Percentiles rank a stretch among this genome's conserved stretches.
phyloP scores from a whole-genome alignment of 768 basidiomycete genomes.

The Russula lepida region DNA sequence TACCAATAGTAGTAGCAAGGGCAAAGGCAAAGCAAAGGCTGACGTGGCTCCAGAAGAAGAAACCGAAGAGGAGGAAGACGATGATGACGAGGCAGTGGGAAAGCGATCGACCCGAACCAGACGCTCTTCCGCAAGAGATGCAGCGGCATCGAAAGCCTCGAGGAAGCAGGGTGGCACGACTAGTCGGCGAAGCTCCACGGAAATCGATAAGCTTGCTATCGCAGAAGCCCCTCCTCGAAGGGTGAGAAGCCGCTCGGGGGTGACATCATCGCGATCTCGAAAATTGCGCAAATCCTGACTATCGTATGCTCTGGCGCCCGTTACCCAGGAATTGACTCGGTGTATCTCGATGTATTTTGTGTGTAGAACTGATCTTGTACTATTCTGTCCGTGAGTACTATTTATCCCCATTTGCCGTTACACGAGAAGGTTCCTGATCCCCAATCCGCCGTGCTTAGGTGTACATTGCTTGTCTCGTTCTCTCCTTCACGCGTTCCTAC shows the following conservation, averaged over 20 bases:
- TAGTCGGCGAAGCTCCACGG: not conserved
- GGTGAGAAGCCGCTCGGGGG: conserved; percentile 10
- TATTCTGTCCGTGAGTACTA: conserved; percentile 1
- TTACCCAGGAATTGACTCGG: not conserved
- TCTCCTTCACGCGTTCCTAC: not conserved
- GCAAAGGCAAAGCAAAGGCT: conserved; percentile 18
- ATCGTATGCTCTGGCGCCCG: not conserved
- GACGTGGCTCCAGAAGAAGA: conserved; percentile 6
- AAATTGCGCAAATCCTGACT: conserved; percentile 14
- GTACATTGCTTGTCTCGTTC: not conserved
- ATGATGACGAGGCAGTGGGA: not conserved
- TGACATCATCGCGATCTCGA: conserved; percentile 16
- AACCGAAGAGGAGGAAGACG: not conserved
- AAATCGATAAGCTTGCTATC: not conserved
- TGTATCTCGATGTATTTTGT: not conserved
- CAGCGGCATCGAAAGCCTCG: not conserved
- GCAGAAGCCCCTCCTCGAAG: conserved; percentile 9
- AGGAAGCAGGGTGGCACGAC: not conserved
- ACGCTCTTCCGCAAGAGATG: not conserved
- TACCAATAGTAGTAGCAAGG: not conserved
- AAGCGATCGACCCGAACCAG: not conserved
- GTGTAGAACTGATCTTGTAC: not conserved
- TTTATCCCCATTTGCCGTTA: not conserved
- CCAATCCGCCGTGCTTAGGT: not conserved
- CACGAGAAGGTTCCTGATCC: not conserved